These are phyloP conservation scores for Camellia sinensis DNA, from an alignment of 148 eudicot genomes.

Conservation along the genomic window DNA sequence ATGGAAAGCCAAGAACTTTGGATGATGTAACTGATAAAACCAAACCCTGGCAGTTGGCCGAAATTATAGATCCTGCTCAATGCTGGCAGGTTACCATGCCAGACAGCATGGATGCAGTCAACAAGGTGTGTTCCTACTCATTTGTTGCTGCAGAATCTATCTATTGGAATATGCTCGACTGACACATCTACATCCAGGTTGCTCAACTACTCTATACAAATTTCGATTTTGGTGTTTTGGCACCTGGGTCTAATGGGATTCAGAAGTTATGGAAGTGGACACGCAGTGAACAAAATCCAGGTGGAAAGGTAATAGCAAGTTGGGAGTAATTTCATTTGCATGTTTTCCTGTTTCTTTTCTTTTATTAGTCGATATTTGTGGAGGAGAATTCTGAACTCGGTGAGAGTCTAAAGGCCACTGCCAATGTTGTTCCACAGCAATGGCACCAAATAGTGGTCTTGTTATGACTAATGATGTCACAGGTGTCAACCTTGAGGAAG, in stretches of 20 bases:
- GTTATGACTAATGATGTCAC: no score
- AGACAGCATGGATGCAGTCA: conserved; percentile 53
- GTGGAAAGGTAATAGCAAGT: conserved; percentile 59
- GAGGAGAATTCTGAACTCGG: conserved; percentile 26
- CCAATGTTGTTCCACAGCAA: conserved; percentile 80
- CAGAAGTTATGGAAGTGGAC: conserved; percentile 89
- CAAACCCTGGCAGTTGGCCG: no score
- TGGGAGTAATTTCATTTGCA: neutral
- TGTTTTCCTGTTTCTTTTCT: neutral
- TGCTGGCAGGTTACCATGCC: no score
- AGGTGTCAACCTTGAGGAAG: no score
- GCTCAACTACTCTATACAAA: conserved; percentile 84
- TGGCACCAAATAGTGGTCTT: no score
- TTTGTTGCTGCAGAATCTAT: neutral
- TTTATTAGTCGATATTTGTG: neutral
- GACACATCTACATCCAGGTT: conserved; percentile 40
- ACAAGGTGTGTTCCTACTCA: conserved; percentile 46
- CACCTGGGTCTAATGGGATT: conserved; percentile 63
- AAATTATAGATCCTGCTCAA: no score
- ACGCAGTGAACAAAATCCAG: conserved; percentile 77
- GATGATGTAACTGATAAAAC: no score
- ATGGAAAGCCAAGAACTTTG: no score
- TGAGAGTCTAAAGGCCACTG: conserved; percentile 66
- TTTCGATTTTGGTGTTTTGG: conserved; percentile 75
- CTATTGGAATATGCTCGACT: conserved; percentile 5